phyloP scores from a whole-genome alignment of 23 red algal genomes.

The Cyanidium caldarium region DNA sequence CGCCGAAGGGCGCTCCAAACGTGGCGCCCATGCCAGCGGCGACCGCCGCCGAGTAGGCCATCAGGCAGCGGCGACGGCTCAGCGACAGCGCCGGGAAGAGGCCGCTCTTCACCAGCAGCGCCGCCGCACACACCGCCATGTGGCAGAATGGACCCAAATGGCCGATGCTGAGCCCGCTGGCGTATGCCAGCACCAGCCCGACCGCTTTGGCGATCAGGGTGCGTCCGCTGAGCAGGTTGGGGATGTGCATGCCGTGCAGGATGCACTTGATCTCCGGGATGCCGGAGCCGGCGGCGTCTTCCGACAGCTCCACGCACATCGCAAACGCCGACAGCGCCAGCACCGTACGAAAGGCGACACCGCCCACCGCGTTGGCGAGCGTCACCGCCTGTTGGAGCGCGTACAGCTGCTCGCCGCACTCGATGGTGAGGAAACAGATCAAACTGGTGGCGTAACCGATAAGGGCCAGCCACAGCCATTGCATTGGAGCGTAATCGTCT shows the following conservation, averaged over 20 bases:
- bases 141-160: constrained; percentile 69
- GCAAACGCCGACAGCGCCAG: not conserved
- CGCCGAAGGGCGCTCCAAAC: constrained; percentile 59
- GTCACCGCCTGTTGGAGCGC: no score
- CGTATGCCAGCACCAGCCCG: constrained; percentile 45
- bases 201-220: constrained; percentile 43
- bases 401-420: not conserved
- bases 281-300: constrained; percentile 50
- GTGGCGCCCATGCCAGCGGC: constrained; percentile 74
- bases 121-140: constrained; percentile 28
- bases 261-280: constrained; percentile 88
- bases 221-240: constrained; percentile 24
- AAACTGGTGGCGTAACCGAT: constrained; percentile 34
- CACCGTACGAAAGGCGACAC: not conserved
- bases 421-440: constrained; percentile 15
- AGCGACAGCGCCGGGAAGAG: constrained; percentile 19
- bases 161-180: constrained; percentile 49
- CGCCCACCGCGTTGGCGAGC: constrained; percentile 4
- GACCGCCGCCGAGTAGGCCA: constrained; percentile 38
- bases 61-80: constrained; percentile 20
- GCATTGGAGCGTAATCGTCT: no score
- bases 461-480: constrained; percentile 48
- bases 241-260: constrained; percentile 39
- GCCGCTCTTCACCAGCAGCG: constrained; percentile 15
- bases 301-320: not conserved